Conservation (phyloP, 495 filamentous ascomycete genomes). For the Staphylotrichum longicolle region DNA sequence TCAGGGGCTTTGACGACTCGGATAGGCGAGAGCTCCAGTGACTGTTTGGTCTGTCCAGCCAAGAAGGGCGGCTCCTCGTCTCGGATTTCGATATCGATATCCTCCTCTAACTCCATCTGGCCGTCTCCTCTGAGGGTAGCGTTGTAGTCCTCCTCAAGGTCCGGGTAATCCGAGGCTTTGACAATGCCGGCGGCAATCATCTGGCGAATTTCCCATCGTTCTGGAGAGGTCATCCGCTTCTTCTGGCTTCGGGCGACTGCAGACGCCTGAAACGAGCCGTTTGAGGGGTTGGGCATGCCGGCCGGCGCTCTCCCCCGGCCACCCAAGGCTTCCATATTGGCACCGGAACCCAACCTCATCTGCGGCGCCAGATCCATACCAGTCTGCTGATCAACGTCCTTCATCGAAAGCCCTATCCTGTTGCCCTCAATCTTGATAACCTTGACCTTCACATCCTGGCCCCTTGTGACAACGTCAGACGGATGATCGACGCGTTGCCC, state of each 20-base stretch:
- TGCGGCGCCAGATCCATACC: slow-evolving; percentile 82
- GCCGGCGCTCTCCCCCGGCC: slow-evolving; percentile 60
- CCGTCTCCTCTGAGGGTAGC: slow-evolving; percentile 81
- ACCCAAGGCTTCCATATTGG: slow-evolving; percentile 81
- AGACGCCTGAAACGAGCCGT: slow-evolving; percentile 40
- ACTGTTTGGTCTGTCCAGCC: slow-evolving; percentile 93
- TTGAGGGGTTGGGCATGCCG: slow-evolving; percentile 12
- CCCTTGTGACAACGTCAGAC: slow-evolving; percentile 75
- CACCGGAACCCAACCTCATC: slow-evolving; percentile 79
- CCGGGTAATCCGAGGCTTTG: slow-evolving; percentile 87
- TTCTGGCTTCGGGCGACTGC: slow-evolving; percentile 52
- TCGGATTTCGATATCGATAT: slow-evolving; percentile 92
- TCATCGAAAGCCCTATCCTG: slow-evolving; percentile 89
- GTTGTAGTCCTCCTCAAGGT: slow-evolving; percentile 92
- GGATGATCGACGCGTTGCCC: slow-evolving; percentile 88
- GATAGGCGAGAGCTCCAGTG: slow-evolving; percentile 89
- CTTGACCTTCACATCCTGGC: slow-evolving; percentile 90
- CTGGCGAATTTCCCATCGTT: slow-evolving; percentile 96
- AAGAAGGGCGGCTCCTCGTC: slow-evolving; percentile 97
- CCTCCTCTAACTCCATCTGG: slow-evolving; percentile 91
- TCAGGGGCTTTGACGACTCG: slow-evolving; percentile 96
- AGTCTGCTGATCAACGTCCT: slow-evolving; percentile 90
- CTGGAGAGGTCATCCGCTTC: slow-evolving; percentile 93
- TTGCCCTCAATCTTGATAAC: slow-evolving; percentile 79
- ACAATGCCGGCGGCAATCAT: slow-evolving; percentile 91